Evolutionary conservation across 164 flowering plant species (phyloP).

Genomic region (Saururus chinensis): DNA sequence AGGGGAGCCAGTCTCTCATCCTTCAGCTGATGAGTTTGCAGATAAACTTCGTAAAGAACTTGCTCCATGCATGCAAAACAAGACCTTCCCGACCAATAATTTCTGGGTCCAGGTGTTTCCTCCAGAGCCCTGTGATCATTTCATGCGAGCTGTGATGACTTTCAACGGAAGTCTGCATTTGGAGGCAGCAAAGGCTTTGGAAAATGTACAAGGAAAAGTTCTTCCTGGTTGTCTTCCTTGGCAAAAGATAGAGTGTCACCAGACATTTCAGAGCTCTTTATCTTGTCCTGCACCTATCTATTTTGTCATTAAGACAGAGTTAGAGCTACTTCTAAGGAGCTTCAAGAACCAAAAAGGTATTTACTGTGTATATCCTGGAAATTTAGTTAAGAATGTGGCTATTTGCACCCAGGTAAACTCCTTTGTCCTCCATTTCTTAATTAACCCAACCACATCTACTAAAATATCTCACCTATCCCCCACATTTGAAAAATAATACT

Average conservation of each 20-base stretch:
- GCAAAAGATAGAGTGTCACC: conserved; percentile 83
- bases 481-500: no score
- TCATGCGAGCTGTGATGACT: conserved; percentile 49
- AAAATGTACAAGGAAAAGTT: conserved; percentile 67
- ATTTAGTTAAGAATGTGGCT: no score
- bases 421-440: no score
- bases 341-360: conserved; percentile 43
- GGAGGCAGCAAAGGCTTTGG: conserved; percentile 95
- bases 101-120: conserved; percentile 48
- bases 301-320: conserved; percentile 42
- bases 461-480: no score
- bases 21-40: conserved; percentile 38
- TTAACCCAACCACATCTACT: no score
- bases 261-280: conserved; percentile 56
- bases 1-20: conserved; percentile 47
- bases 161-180: conserved; percentile 86
- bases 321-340: conserved; percentile 39
- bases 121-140: conserved; percentile 50
- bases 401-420: no score
- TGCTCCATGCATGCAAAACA: conserved; percentile 57
- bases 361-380: background rate
- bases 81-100: conserved; percentile 20
- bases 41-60: conserved; percentile 67
- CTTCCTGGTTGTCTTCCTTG: conserved; percentile 64
- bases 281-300: conserved; percentile 62